Evolutionary conservation across 2,329 filamentous ascomycete species (phyloP), one percentile per base, ranked within the genome.

Genomic region (Talaromyces sp.): DNA sequence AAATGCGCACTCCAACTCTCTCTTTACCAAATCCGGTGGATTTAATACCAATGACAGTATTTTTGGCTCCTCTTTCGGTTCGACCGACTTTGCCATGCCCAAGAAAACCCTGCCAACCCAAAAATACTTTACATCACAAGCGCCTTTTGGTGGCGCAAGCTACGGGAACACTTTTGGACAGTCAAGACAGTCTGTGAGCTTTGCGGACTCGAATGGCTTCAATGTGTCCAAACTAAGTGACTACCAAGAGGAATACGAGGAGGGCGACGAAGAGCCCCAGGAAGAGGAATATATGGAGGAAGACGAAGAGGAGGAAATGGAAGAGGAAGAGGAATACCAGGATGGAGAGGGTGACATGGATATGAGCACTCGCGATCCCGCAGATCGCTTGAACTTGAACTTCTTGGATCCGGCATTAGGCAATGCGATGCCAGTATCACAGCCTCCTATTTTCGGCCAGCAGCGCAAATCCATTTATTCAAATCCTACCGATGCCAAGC

Each of bases 401-500:
- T 70, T 72, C 48, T 48, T 72, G 33, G 67, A 71, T 42, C 70
- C 70, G 6, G 59, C 61, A 5, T 67, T 69, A 19, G 62, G 61
- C 16, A 68, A 68, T 37, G 56, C 66, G 3, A 53, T 57, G 6
- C 52, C 59, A 9, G 43, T 61, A 13, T 63, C 56, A n/a, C 36
- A 62, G 3, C 40, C 49, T 14, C 42, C 27, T 11, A 20, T 14
- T 14, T 35, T 35, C 11, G 33, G 33, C 13, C 33, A 35, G 33
- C 68, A 65, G 49, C 70, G 68, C 49, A 71, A 74, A 47, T 57
- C 67, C 20, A 75, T 75, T 39, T 75, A 76, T 54, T 71, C 75
- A 17, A 77, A 77, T 44, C 73, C 75, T 3, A 64, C 52, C 46
- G 74, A 72, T 52, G 70, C 72, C 3, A 75, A 75, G 52, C 70